Percentiles rank a stretch among this genome's conserved stretches.
Conservation (phyloP, 2,329 filamentous ascomycete species). For the Aspergillus alliaceus region DNA sequence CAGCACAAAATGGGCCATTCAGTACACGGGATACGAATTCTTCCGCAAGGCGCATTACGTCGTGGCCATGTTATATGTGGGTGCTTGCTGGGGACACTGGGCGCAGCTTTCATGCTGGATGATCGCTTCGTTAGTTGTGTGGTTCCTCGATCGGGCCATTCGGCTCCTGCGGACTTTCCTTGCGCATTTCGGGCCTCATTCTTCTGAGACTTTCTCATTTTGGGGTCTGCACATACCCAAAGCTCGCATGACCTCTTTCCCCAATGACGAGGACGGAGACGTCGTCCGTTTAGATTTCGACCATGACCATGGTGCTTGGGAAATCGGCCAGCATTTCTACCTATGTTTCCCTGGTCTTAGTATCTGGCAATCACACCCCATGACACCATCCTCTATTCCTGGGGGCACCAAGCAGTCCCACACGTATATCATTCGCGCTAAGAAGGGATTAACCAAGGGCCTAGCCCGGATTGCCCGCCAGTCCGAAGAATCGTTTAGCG, state of each 20-base stretch:
- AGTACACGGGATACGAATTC: constrained; percentile 71
- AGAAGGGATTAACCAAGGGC: constrained; percentile 34
- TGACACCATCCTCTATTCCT: constrained; percentile 63
- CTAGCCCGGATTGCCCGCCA: constrained; percentile 24
- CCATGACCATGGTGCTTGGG: constrained; percentile 62
- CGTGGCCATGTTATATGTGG: constrained; percentile 71
- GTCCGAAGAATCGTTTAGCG: constrained; percentile 24
- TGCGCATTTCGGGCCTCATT: constrained; percentile 59
- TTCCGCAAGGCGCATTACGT: constrained; percentile 75
- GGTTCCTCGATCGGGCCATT: constrained; percentile 63
- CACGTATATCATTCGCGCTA: constrained; percentile 51
- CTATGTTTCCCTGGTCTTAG: constrained; percentile 66
- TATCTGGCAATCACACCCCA: constrained; percentile 72
- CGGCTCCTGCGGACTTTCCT: constrained; percentile 59
- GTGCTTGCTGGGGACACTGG: constrained; percentile 77
- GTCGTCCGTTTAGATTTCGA: constrained; percentile 67
- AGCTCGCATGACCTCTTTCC: constrained; percentile 55
- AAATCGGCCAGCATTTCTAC: constrained; percentile 70
- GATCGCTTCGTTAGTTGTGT: constrained; percentile 64
- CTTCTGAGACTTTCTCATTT: constrained; percentile 32
- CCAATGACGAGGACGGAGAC: constrained; percentile 58
- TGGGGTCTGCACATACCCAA: constrained; percentile 56
- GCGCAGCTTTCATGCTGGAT: constrained; percentile 66
- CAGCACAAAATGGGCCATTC: constrained; percentile 61
- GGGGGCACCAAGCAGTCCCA: constrained; percentile 27